phyloP scores from a whole-genome alignment of 2,329 filamentous ascomycete species.

The Calonectria crousiana region DNA sequence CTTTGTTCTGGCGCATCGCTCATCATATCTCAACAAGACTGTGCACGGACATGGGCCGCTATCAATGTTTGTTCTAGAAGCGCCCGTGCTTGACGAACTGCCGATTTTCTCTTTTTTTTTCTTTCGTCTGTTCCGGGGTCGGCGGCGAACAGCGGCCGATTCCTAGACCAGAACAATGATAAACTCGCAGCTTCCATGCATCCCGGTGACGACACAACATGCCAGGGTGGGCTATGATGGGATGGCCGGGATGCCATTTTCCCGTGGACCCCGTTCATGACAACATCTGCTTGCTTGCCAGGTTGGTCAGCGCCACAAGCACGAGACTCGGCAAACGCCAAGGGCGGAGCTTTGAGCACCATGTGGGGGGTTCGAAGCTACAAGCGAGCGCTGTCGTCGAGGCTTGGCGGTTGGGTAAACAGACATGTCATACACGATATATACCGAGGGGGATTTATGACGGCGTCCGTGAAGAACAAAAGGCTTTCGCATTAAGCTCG shows the following conservation, averaged over 20 bases:
- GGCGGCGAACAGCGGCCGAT: neutral
- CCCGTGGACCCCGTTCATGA: neutral
- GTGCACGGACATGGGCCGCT: neutral
- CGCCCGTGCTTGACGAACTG: neutral
- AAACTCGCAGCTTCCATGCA: constrained; percentile 1
- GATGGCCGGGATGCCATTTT: neutral
- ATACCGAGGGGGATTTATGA: neutral
- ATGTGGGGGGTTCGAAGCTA: neutral
- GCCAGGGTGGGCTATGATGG: constrained; percentile 1
- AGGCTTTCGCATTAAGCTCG: constrained; percentile 2
- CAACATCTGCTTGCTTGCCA: neutral
- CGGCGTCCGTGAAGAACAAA: neutral
- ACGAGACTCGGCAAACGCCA: neutral
- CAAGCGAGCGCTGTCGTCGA: neutral
- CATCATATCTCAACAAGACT: neutral
- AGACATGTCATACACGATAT: neutral
- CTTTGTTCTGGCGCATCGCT: neutral
- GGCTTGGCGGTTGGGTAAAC: neutral
- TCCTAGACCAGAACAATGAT: neutral
- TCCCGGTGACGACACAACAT: constrained; percentile 1
- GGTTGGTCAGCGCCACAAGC: constrained; percentile 9
- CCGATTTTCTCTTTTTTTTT: neutral
- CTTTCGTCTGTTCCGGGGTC: neutral
- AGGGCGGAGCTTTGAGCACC: neutral
- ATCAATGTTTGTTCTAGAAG: constrained; percentile 16